These are phyloP conservation scores for Lasiodiplodia sp. DNA, from an alignment of 2,329 filamentous ascomycete species.

Conservation along the genomic window DNA sequence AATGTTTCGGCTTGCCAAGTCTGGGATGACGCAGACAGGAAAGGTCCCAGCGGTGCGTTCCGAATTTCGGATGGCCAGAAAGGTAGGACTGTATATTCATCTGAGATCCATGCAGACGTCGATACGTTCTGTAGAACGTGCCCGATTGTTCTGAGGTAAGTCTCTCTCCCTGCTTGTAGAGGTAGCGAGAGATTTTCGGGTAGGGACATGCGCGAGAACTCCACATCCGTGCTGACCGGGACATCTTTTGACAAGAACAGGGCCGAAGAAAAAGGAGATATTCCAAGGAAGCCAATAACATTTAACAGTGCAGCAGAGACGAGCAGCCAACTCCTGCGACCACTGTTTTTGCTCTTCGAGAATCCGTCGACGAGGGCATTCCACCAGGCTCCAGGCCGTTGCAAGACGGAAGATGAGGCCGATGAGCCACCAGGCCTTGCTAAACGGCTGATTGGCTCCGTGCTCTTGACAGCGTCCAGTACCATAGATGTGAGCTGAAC, in stretches of 20 bases:
- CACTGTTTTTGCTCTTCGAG: neutral
- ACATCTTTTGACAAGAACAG: neutral
- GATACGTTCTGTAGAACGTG: neutral
- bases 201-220: neutral
- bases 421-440: neutral
- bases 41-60: neutral
- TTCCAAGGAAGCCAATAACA: neutral
- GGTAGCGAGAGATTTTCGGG: neutral
- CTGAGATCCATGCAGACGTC: neutral
- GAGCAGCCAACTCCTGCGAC: neutral
- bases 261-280: neutral
- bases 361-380: neutral
- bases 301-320: neutral
- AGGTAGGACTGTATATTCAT: neutral
- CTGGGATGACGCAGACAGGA: neutral
- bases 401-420: neutral
- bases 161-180: neutral
- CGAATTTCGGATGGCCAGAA: neutral
- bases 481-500: neutral
- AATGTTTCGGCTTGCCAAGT: neutral
- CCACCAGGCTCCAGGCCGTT: neutral
- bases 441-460: neutral
- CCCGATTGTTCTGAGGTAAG: neutral
- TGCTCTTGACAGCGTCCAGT: neutral
- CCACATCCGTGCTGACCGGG: neutral